Percentiles rank a stretch among this genome's conserved stretches.
Conservation (phyloP, 2,329 filamentous ascomycete species). For the Teratosphaeria zuluensis region DNA sequence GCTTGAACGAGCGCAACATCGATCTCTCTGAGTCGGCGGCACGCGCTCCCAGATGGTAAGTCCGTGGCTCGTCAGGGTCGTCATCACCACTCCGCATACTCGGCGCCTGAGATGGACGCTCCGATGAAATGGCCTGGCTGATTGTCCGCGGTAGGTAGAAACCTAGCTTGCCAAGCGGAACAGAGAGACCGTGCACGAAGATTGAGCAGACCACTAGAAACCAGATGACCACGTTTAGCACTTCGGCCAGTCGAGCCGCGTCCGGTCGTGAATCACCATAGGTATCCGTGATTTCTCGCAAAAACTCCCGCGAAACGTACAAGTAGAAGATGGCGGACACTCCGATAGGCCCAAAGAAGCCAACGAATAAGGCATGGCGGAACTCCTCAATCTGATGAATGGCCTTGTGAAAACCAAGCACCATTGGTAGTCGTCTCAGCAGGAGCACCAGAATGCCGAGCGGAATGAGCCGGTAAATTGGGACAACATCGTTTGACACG, state of each 20-base stretch:
- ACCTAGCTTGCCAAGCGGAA: slow-evolving; percentile 62
- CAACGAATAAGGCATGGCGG: slow-evolving; percentile 72
- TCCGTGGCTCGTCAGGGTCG: slow-evolving; percentile 1
- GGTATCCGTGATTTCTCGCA: slow-evolving; percentile 45
- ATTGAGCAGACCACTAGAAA: slow-evolving; percentile 77
- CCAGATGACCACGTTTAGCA: slow-evolving; percentile 68
- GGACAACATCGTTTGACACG: slow-evolving; percentile 55
- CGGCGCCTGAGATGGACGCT: slow-evolving; percentile 15
- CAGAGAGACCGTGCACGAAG: slow-evolving; percentile 73
- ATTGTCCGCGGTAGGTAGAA: slow-evolving; percentile 55
- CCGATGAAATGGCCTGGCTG: slow-evolving; percentile 42
- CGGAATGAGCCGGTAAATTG: slow-evolving; percentile 61
- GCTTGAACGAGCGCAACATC: slow-evolving; percentile 2
- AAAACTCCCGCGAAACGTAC: slow-evolving; percentile 68
- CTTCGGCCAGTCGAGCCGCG: slow-evolving; percentile 55
- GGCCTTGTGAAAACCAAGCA: slow-evolving; percentile 59
- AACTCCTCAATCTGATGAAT: slow-evolving; percentile 71
- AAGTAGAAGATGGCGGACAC: slow-evolving; percentile 81
- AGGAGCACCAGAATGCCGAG: slow-evolving; percentile 69
- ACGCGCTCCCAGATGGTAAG: not conserved
- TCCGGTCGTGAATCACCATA: slow-evolving; percentile 55
- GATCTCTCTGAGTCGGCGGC: not conserved
- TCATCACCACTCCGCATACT: not conserved
- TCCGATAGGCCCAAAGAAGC: slow-evolving; percentile 88
- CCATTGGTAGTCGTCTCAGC: slow-evolving; percentile 65